Evolutionary conservation across 1,139 yeast species (phyloP), one percentile per base, ranked within the genome.

Genomic region (Lodderomyces jiufengensis): DNA sequence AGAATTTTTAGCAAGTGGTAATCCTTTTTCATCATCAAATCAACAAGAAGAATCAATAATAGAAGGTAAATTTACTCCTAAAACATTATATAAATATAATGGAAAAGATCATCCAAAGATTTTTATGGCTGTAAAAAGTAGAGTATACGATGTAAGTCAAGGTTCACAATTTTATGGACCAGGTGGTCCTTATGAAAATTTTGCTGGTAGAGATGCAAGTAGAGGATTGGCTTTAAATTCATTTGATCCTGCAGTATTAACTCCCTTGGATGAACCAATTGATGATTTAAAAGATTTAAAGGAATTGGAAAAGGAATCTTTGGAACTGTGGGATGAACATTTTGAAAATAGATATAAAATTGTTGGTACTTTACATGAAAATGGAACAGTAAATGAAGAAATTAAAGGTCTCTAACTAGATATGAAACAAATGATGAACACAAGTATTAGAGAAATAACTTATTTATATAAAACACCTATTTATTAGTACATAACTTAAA

Each of bases 121-220:
- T 26, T 81, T 83, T 53, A 77, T 92, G 49, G 95, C 87, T 0
- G 87, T 92, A 11, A 78, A 73, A 49, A 95, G 96, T 2, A 80
- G 75, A 31, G 96, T 92, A 4, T 92, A 76, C 54, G 96, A 92
- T 54, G 96, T 88, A 18, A 68, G 86, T 9, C 69, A 72, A 16
- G 96, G 96, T 0, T 77, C 88, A 44, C 73, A 78, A 35, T 92
- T 92, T 55, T 92, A 94, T 55, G 98, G 98, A 0, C 98, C 98
- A 3, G 88, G 94, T 15, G 97, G 97, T 0, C 95, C 97, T 0
- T 92, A 92, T 59, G 82, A 84, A 39, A 88, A 87, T 55, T 92
- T 92, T 68, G 97, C 97, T 1, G 98, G 98, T 3, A 83, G 87
- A 48, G 98, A 92, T 61, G 97, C 98, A 2, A 84, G 95, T 2